Evolutionary conservation across 768 basidiomycete species (phyloP).

Genomic region (Pulveroboletus sp.): DNA sequence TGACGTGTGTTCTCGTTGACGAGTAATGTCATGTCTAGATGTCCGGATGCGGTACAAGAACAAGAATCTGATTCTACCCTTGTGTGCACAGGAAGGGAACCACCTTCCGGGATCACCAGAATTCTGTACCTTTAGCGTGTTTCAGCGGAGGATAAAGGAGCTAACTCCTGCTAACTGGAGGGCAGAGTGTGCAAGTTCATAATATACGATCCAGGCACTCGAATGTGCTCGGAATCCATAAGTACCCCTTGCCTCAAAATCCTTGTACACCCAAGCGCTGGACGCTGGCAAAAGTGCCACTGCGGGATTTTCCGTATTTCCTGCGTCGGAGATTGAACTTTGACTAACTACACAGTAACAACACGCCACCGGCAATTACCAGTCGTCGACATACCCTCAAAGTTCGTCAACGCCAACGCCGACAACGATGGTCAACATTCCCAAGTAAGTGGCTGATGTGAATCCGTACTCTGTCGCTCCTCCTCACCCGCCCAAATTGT

Average conservation of each 20-base stretch:
- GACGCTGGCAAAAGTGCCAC: too few species aligned
- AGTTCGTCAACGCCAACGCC: conserved; percentile 23
- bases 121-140: conserved; percentile 65
- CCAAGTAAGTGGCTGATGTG: conserved; percentile 59
- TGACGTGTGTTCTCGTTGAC: neutral
- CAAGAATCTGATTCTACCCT: conserved; percentile 53
- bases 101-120: conserved; percentile 68
- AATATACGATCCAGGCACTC: too few species aligned
- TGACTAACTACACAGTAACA: conserved; percentile 24
- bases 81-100: conserved; percentile 61
- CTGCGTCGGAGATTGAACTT: conserved; percentile 19
- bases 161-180: conserved; percentile 66
- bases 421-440: conserved; percentile 84
- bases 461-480: conserved; percentile 7
- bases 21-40: conserved; percentile 31
- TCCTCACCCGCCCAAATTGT: conserved; percentile 3
- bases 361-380: conserved; percentile 23
- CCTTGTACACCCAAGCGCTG: too few species aligned
- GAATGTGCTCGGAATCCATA: too few species aligned
- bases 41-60: conserved; percentile 79
- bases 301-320: neutral
- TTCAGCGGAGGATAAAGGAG: conserved; percentile 55
- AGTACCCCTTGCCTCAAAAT: too few species aligned
- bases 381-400: conserved; percentile 10
- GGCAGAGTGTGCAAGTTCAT: conserved; percentile 45